Evolutionary conservation across 345 rosid genomes (phyloP).

Genomic region (Heritiera fomes): DNA sequence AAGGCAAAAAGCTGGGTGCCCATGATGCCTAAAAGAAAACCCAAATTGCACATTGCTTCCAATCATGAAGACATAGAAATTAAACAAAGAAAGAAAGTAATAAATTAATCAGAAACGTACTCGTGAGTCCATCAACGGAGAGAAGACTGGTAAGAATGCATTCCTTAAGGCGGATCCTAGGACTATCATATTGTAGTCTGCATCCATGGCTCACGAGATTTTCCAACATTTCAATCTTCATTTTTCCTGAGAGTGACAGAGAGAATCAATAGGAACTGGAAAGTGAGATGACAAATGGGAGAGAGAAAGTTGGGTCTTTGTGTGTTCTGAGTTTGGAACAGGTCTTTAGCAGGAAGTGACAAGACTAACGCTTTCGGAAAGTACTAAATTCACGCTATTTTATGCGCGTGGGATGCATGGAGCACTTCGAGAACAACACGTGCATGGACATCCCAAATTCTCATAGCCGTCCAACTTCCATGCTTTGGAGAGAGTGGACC

Average conservation of each 20-base stretch:
- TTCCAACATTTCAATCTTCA: background rate
- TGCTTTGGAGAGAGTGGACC: background rate
- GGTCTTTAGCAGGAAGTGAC: conserved; percentile 40
- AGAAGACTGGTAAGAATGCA: conserved; percentile 94
- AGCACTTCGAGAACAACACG: background rate
- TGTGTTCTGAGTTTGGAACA: conserved; percentile 20
- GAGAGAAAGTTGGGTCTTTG: background rate
- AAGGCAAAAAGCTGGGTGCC: background rate
- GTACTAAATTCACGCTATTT: conserved; percentile 11
- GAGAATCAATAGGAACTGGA: background rate
- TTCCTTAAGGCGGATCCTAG: conserved; percentile 95
- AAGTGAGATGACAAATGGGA: background rate
- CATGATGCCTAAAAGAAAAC: background rate
- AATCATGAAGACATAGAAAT: background rate
- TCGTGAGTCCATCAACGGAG: conserved; percentile 88
- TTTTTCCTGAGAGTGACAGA: background rate
- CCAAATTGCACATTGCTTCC: background rate
- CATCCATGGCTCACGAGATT: too few relatives aligned
- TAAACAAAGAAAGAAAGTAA: conserved; percentile 6
- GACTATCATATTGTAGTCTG: conserved; percentile 49
- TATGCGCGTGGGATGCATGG: conserved; percentile 20
- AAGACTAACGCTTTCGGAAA: conserved; percentile 20
- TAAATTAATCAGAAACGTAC: conserved; percentile 26
- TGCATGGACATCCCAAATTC: background rate
- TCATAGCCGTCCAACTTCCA: background rate